Conservation (phyloP, 2,329 filamentous ascomycete genomes). For the Neofusicoccum sp. region DNA sequence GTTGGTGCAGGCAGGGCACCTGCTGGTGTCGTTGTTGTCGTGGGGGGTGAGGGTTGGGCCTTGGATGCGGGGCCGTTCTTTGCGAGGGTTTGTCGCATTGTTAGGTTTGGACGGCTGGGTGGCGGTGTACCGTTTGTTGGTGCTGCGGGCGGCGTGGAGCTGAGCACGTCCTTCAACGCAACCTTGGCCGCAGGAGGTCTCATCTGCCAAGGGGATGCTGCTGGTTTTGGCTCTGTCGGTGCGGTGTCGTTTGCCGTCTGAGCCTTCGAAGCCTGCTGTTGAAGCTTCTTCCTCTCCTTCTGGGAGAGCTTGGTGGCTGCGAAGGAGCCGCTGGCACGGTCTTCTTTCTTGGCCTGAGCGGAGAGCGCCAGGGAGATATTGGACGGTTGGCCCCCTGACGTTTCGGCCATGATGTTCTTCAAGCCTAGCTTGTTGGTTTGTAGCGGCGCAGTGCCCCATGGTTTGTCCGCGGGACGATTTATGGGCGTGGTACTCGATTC, state of each 20-base stretch:
- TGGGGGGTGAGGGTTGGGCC: conserved; percentile 23
- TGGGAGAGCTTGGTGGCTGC: conserved; percentile 71
- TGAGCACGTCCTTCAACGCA: conserved; percentile 49
- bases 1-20: conserved; percentile 20
- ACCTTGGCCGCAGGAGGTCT: conserved; percentile 47
- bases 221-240: conserved; percentile 18
- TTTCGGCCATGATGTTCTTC: conserved; percentile 67
- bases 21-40: conserved; percentile 25
- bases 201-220: conserved; percentile 64
- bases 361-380: conserved; percentile 54
- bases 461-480: conserved; percentile 32
- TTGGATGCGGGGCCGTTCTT: conserved; percentile 30
- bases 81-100: conserved; percentile 59
- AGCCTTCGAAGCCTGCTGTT: conserved; percentile 32
- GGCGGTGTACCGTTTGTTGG: conserved; percentile 27
- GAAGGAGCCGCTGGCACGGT: conserved; percentile 31
- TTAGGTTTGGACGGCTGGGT: conserved; percentile 51
- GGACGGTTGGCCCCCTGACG: conserved; percentile 51
- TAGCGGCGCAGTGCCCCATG: conserved; percentile 56
- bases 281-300: conserved; percentile 75
- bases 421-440: conserved; percentile 67
- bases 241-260: not conserved
- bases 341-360: conserved; percentile 41
- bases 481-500: not conserved
- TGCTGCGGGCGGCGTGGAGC: conserved; percentile 27